A percentile compares a stretch with the other conserved stretches of the same genome.
Evolutionary conservation across 768 basidiomycete species (phyloP).

Genomic region (Multifurca ochricompacta): DNA sequence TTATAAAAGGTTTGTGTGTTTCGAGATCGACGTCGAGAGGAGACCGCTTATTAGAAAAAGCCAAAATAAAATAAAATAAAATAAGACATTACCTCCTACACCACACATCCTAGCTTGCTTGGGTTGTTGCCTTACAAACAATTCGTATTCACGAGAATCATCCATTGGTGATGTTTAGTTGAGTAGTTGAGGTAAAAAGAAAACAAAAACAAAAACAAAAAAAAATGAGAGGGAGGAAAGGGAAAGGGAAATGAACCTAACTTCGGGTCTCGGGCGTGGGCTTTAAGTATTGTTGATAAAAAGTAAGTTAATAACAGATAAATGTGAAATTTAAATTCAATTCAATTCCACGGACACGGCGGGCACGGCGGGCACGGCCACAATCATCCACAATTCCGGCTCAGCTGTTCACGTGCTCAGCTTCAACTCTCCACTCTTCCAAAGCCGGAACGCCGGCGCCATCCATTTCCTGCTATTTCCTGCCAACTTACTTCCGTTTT

Average conservation of each 20-base stretch:
- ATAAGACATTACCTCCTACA: slow-evolving; percentile 61
- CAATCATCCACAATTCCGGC: slow-evolving; percentile 13
- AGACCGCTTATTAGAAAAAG: no score
- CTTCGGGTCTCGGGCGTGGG: slow-evolving; percentile 15
- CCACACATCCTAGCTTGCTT: slow-evolving; percentile 90
- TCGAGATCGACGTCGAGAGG: no score
- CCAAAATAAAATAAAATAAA: not conserved
- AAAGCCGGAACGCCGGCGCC: slow-evolving; percentile 15
- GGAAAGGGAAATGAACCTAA: slow-evolving; percentile 18
- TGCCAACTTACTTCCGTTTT: slow-evolving; percentile 11
- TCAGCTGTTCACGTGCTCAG: slow-evolving; percentile 6
- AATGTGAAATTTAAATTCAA: slow-evolving; percentile 14
- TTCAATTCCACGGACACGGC: slow-evolving; percentile 19
- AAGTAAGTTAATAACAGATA: slow-evolving; percentile 13
- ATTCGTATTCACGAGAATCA: slow-evolving; percentile 66
- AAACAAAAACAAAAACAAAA: no score
- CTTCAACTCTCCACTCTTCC: slow-evolving; percentile 8
- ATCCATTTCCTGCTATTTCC: no score
- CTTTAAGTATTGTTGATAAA: slow-evolving; percentile 17
- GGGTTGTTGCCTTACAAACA: slow-evolving; percentile 83
- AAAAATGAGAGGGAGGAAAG: slow-evolving; percentile 14
- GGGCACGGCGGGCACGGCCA: slow-evolving; percentile 17
- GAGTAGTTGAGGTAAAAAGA: not conserved
- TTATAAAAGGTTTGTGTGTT: no score
- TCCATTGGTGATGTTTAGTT: slow-evolving; percentile 15